These are phyloP conservation scores for Rheum nobile DNA, from an alignment of 148 eudicot species.

Conservation along the genomic window DNA sequence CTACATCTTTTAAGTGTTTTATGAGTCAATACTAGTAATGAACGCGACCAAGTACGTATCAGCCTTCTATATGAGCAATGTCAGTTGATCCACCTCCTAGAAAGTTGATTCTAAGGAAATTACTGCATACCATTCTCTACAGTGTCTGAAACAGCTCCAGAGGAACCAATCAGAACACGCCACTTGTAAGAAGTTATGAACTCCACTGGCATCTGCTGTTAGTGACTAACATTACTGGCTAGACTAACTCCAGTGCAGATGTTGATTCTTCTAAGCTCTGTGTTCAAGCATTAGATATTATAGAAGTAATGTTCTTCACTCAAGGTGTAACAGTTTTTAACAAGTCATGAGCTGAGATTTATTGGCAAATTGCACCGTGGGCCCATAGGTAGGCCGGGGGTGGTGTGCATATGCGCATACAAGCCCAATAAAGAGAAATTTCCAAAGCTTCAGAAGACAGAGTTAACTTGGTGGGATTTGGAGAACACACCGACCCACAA, in stretches of 20 bases:
- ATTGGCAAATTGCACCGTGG: too few species aligned
- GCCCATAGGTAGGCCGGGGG: too few species aligned
- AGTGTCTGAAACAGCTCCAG: constrained; percentile 12
- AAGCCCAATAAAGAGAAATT: too few species aligned
- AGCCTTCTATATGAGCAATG: not conserved
- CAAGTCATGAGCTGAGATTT: too few species aligned
- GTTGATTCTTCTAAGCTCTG: constrained; percentile 75
- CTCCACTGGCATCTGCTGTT: constrained; percentile 49
- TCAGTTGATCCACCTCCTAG: too few species aligned
- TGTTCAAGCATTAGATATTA: not conserved
- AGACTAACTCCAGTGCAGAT: constrained; percentile 49
- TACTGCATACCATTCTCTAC: constrained; percentile 22
- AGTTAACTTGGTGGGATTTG: too few species aligned
- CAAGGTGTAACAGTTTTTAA: too few species aligned
- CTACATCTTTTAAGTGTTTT: constrained; percentile 34
- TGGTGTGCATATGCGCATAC: too few species aligned
- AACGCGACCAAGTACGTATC: not conserved
- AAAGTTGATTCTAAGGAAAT: too few species aligned
- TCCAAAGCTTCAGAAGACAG: too few species aligned
- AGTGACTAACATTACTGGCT: constrained; percentile 55
- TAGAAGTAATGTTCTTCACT: too few species aligned
- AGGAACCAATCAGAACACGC: constrained; percentile 41
- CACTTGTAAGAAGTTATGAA: constrained; percentile 42
- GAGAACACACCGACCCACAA: too few species aligned
- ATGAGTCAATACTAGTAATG: constrained; percentile 25